These are phyloP conservation scores for Calamus simplicifolius DNA, from an alignment of 176 grass and related monocot genomes.

Conservation along the genomic window DNA sequence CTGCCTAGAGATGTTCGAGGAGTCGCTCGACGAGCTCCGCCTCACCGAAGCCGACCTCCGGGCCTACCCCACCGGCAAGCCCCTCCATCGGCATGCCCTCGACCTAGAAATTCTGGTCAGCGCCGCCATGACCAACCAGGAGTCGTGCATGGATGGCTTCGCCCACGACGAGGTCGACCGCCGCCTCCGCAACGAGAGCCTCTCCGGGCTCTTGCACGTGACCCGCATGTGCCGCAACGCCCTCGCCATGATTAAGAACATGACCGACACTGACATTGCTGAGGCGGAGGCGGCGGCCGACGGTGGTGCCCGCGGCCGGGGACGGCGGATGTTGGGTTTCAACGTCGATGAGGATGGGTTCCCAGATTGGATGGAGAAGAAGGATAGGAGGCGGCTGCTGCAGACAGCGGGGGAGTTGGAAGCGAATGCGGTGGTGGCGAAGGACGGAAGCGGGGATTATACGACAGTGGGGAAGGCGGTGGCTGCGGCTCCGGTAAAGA, in stretches of 20 bases:
- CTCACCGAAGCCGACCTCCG: not conserved
- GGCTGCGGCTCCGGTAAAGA: slow-evolving; percentile 6
- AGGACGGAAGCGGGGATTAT: slow-evolving; percentile 1
- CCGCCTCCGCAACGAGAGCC: not conserved
- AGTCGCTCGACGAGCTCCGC: slow-evolving; percentile 10
- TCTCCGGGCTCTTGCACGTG: slow-evolving; percentile 3
- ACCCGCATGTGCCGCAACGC: slow-evolving; percentile 19
- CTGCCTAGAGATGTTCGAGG: slow-evolving; percentile 17
- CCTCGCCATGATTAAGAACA: slow-evolving; percentile 6
- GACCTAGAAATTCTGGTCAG: slow-evolving; percentile 15
- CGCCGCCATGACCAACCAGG: slow-evolving; percentile 25
- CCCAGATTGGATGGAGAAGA: slow-evolving; percentile 9
- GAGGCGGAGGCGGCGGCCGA: not conserved
- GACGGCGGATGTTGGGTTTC: not conserved
- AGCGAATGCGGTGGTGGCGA: not conserved
- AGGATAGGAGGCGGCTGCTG: not conserved
- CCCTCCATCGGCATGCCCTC: not conserved
- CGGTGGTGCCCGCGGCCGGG: not conserved
- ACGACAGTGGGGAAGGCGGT: slow-evolving; percentile 1
- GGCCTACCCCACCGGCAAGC: not conserved
- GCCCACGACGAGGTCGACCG: slow-evolving; percentile 3
- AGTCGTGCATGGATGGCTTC: slow-evolving; percentile 20
- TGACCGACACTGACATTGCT: not conserved
- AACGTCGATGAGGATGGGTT: not conserved
- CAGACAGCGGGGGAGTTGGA: not conserved